Base-by-base conservation (phyloP, 768 basidiomycete species). In the Tremella mesenterica region DNA sequence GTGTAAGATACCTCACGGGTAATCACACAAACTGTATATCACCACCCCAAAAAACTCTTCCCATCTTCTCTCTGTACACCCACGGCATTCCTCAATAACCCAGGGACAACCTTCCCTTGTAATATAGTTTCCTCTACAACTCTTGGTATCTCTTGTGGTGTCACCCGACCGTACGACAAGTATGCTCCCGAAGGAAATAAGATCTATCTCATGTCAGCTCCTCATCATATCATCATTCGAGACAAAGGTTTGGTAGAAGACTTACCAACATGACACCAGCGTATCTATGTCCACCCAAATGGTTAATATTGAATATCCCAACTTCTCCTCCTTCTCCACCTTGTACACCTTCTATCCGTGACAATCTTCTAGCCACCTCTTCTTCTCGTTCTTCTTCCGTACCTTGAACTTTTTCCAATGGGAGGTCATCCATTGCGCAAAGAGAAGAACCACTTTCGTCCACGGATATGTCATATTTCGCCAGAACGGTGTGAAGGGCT, bases 121-220 rank as follows among this genome's bases (percentile, higher is more conserved):
- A 91, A 78, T 57, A 99, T 83, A 16, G 93, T 99, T 61, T 88
- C 85, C 60, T 83, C 80, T 44, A 77, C 75, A 27, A 75, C 67
- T 12, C 54, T 25, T 1, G 65, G 69, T 45, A 91, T 85, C 65
- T 93, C 86, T 68, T 89, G 85, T 7, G 92, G 84, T 23, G 85
- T 85, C 5, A 95, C 90, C 23, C 93, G 83, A 20, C 93, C 93
- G 64, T 96, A 96, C 84, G 90, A 96, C 26, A 96, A 79, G 33
- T 83, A 82, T 21, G 86, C 80, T 20, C 91, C 91, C 52, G 82
- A 80, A 0, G 91, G 90, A 43, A 83, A 87, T 73, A 88, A 84
- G 66, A 96, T 87, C 86, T 91, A 63, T 9, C 33, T 28, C 41
- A 13, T 28, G 13, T 12, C 9, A 48, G 26, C 34, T 16, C 8